Evolutionary conservation across 768 basidiomycete genomes (phyloP).

Genomic region (Hortiboletus flavorubellus): DNA sequence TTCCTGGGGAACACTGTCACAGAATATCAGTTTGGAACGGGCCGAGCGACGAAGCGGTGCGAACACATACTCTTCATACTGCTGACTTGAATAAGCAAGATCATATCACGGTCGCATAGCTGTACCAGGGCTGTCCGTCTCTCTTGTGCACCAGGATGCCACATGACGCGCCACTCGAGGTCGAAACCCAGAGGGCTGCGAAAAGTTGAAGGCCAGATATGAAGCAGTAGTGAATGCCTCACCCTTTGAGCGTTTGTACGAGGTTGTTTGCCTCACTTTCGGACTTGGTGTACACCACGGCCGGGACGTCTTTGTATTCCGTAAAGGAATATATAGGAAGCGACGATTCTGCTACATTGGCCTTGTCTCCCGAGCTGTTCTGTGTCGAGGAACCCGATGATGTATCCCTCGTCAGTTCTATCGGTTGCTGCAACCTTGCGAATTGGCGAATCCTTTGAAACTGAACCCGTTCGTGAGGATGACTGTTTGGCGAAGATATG

Average conservation of each 20-base stretch:
- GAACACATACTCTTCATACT: slow-evolving; percentile 41
- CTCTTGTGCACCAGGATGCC: slow-evolving; percentile 30
- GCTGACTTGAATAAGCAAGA: slow-evolving; percentile 48
- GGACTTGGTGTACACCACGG: slow-evolving; percentile 37
- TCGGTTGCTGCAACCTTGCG: neutral
- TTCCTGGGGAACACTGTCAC: slow-evolving; percentile 41
- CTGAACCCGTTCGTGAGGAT: neutral
- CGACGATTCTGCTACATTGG: neutral
- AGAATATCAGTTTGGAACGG: neutral
- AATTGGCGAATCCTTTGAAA: neutral
- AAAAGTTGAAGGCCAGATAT: neutral
- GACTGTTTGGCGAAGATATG: neutral
- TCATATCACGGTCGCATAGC: slow-evolving; percentile 39
- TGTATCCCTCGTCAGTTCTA: neutral
- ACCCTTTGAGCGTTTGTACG: slow-evolving; percentile 37
- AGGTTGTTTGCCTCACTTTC: slow-evolving; percentile 44
- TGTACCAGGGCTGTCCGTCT: slow-evolving; percentile 45
- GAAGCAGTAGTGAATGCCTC: slow-evolving; percentile 1
- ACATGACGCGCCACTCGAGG: slow-evolving; percentile 46
- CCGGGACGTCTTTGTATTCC: slow-evolving; percentile 29
- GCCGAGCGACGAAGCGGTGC: neutral
- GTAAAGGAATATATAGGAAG: slow-evolving; percentile 39
- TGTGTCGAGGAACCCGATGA: slow-evolving; percentile 6
- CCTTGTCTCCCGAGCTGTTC: neutral
- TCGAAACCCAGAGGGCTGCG: slow-evolving; percentile 48